Evolutionary conservation across 108 stramenopile genomes (phyloP).

Genomic region (Cylindrotheca fusiformis): DNA sequence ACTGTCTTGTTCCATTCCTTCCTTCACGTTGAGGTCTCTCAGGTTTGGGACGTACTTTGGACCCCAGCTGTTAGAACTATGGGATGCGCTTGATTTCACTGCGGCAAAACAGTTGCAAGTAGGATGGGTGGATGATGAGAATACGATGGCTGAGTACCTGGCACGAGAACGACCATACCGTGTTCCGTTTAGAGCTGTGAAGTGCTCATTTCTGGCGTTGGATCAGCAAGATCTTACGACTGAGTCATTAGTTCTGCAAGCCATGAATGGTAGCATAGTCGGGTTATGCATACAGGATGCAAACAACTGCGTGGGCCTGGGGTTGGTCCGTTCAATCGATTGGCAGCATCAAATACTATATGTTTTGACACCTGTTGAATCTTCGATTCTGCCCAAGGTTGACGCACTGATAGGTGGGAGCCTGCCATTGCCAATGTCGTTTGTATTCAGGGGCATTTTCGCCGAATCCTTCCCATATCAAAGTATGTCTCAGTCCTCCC

Average conservation of each 20-base stretch:
- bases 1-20: constrained; percentile 24
- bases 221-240: neutral
- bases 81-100: constrained; percentile 29
- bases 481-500: constrained; percentile 5
- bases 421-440: constrained; percentile 60
- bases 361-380: constrained; percentile 56
- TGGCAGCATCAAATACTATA: constrained; percentile 43
- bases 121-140: constrained; percentile 43
- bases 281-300: constrained; percentile 54
- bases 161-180: constrained; percentile 38
- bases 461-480: constrained; percentile 75
- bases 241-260: constrained; percentile 37
- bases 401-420: constrained; percentile 44
- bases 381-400: constrained; percentile 18
- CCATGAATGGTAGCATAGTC: constrained; percentile 69
- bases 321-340: constrained; percentile 81
- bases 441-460: constrained; percentile 59
- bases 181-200: constrained; percentile 47
- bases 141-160: constrained; percentile 45
- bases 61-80: constrained; percentile 15
- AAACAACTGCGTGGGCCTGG: constrained; percentile 58
- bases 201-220: constrained; percentile 27
- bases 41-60: constrained; percentile 73
- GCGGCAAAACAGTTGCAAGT: constrained; percentile 26
- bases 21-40: constrained; percentile 53